Evolutionary conservation across 2,329 filamentous ascomycete genomes (phyloP).

Genomic region (Dothiorella sarmentorum): DNA sequence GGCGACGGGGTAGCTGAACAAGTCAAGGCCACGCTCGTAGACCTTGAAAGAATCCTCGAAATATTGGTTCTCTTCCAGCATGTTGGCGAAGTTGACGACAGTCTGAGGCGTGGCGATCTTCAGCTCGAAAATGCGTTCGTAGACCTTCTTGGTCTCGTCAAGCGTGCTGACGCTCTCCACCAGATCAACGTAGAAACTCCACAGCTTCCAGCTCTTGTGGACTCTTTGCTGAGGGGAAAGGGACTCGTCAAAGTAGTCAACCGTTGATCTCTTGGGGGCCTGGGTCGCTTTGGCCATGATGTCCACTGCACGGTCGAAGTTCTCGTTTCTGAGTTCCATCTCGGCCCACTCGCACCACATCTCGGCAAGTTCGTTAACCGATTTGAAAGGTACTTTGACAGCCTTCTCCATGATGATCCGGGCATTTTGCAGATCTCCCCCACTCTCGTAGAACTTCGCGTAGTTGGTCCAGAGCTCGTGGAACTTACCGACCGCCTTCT

Average conservation of each 20-base stretch:
- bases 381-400: conserved; percentile 96
- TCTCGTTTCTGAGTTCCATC: conserved; percentile 92
- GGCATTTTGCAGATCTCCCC: conserved; percentile 78
- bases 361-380: conserved; percentile 92
- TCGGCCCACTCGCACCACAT: conserved; percentile 99
- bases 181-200: conserved; percentile 98
- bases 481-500: conserved; percentile 89
- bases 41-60: conserved; percentile 97
- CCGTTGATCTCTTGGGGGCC: conserved; percentile 92
- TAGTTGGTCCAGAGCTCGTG: conserved; percentile 96
- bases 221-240: conserved; percentile 92
- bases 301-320: conserved; percentile 88
- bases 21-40: conserved; percentile 90
- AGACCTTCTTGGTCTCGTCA: conserved; percentile 89
- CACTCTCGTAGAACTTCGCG: conserved; percentile 92
- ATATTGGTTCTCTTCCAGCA: conserved; percentile 91
- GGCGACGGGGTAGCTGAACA: conserved; percentile 97
- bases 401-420: conserved; percentile 96
- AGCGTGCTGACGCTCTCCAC: conserved; percentile 90
- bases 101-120: conserved; percentile 97
- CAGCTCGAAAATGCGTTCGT: conserved; percentile 96
- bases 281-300: conserved; percentile 98
- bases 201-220: conserved; percentile 98
- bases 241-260: conserved; percentile 98
- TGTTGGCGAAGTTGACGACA: conserved; percentile 95